Evolutionary conservation across 2,329 filamentous ascomycete genomes (phyloP).

Genomic region (Colletotrichum sp.): DNA sequence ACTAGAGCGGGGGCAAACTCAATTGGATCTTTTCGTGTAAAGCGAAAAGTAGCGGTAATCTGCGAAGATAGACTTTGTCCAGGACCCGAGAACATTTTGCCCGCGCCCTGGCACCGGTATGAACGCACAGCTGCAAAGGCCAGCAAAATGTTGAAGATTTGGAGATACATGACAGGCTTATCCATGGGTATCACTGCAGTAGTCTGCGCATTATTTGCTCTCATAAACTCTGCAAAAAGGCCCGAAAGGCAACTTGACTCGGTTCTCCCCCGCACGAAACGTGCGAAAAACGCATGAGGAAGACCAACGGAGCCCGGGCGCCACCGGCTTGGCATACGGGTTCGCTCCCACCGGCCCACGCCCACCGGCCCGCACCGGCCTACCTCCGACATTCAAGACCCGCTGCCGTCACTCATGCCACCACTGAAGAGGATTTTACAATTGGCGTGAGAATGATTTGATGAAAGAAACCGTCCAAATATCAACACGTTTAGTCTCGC

Average conservation of each 20-base stretch:
- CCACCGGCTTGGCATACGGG: neutral
- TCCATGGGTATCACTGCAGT: neutral
- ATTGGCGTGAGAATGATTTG: fast-evolving
- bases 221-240: neutral
- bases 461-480: fast-evolving
- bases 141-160: fast-evolving
- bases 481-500: neutral
- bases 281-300: neutral
- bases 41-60: fast-evolving
- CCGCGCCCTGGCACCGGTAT: neutral
- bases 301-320: neutral
- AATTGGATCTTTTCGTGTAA: neutral
- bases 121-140: neutral
- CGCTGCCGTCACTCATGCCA: neutral
- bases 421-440: fast-evolving
- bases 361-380: neutral
- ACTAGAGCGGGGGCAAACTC: neutral
- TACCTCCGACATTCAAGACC: neutral
- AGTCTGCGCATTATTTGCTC: fast-evolving
- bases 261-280: neutral
- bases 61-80: fast-evolving
- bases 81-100: neutral
- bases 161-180: fast-evolving
- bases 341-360: neutral
- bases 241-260: neutral